Conservation (phyloP, 352 stramenopile genomes). For the Phytophthora citrophthora region DNA sequence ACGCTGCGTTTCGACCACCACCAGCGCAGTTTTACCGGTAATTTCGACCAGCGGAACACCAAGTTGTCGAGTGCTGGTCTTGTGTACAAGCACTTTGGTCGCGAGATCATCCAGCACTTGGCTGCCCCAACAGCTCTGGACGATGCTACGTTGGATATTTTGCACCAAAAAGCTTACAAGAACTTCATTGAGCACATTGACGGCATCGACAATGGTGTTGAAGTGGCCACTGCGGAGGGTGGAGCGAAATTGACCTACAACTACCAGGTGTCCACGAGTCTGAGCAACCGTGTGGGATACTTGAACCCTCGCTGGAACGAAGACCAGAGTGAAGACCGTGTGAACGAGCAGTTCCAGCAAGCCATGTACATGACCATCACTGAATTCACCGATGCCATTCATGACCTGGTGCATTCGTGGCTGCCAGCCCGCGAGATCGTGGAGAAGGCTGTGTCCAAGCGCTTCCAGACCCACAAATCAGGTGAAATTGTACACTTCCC, state of each 20-base stretch:
- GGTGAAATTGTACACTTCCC: conserved; percentile 95
- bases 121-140: conserved; percentile 54
- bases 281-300: conserved; percentile 89
- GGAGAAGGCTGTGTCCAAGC: conserved; percentile 86
- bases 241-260: conserved; percentile 55
- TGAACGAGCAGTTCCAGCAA: conserved; percentile 94
- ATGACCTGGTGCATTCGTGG: conserved; percentile 93
- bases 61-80: conserved; percentile 97
- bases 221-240: conserved; percentile 59
- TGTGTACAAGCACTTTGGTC: conserved; percentile 99
- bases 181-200: conserved; percentile 98
- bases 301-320: conserved; percentile 98
- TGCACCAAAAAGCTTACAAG: conserved; percentile 95
- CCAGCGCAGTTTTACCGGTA: conserved; percentile 93
- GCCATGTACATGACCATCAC: conserved; percentile 95
- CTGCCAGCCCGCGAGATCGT: conserved; percentile 95
- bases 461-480: conserved; percentile 90
- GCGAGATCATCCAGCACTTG: conserved; percentile 92
- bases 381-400: conserved; percentile 94
- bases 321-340: conserved; percentile 66
- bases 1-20: conserved; percentile 97
- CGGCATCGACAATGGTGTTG: conserved; percentile 98
- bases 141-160: conserved; percentile 77
- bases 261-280: conserved; percentile 79
- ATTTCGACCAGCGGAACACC: conserved; percentile 81